Evolutionary conservation across 2,329 filamentous ascomycete species (phyloP), one percentile per base, ranked within the genome.

Genomic region (Penicillium sp.): DNA sequence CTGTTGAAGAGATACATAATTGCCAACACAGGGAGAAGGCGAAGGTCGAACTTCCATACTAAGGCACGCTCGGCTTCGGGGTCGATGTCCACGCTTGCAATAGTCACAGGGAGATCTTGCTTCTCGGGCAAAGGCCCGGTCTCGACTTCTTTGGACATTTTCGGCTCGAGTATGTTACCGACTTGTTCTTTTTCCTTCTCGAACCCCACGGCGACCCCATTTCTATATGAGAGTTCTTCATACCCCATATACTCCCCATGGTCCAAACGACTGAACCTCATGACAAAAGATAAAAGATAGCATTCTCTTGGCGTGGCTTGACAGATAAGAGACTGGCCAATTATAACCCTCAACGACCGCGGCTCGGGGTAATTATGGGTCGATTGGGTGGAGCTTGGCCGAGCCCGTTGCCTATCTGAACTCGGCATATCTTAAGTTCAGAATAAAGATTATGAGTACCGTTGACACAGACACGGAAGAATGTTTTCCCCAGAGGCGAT

Each of bases 1-100:
- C 71, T 70, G 62, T 78, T 78, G 68, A 80, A 82, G 2, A 83
- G 70, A 52, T 83, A 83, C 80, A 83, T 83, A 38, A 81, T 57
- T 0, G 81, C 78, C 8, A 83, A 66, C 42, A 83, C 74, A 3
- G 81, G 81, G 13, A 83, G 67, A 45, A 84, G 45, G 13, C 58
- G 64, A 18, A 67, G 61, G 38, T 67, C 65, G 58, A 83, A 80
- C 55, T 83, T 83, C 73, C 78, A 76, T 44, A 80, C 75, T 18
- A 83, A 66, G 5, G 68, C 64, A 21, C 72, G 59, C 55, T 79
- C 76, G 4, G 73, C 73, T 11, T 62, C 65, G 5, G 68, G 60
- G 47, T 75, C 74, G 41, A 77, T 72, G 14, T 61, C 56, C 32
- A 62, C 54, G 34, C 51, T 61, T n/a, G 54, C 39, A 14, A 62